Evolutionary conservation across 371 early-diverging fungal genomes (phyloP), one percentile per base, ranked within the genome.

Genomic region (Mucor piriformis): DNA sequence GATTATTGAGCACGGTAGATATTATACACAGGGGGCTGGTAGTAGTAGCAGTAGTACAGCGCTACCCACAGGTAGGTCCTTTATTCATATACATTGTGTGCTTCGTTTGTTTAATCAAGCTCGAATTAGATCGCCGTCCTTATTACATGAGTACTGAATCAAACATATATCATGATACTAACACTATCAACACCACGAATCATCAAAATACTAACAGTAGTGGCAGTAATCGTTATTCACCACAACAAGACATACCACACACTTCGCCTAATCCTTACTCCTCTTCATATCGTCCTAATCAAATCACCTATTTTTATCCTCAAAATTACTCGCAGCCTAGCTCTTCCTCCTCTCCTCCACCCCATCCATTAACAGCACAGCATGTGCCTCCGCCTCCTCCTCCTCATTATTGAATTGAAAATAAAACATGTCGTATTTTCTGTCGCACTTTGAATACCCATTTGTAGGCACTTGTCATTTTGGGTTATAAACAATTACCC

Each of bases 321-420:
- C 47, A 47, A 47, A 47, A 42, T 18, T 42, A 37, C n/a, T 12
- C 7, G 3, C 42, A 42, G 18, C 20, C 42, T 18, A 42, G 3
- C 24, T 44, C 47, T 24, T 25, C 47, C 24, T 20, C 25, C 13
- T n/a, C 47, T 25, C 27, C 47, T 47, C 27, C 47, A n/a, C 24
- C 27, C 16, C 47, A 27, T 47, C 34, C 7, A 50, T 34, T 34
- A 50, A 32, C 34, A 50, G 8, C 50, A 32, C 20, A 50, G 4
- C 18, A 23, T n/a, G 5, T 50, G 32, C 34, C 29, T 34, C 50
- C 29, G 33, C 50, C 34, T 50, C 34, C 34, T 33, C 50, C 50
- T 18, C 42, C 42, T 18, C 42, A 42, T 20, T 42, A 42, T 18
- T 42, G 18, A 42, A 6, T 18, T 8, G n/a, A n/a, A n/a, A 18